Evolutionary conservation across 257 asterid genomes (phyloP), one percentile per base, ranked within the genome.

Genomic region (Fraxinus cuspidata): DNA sequence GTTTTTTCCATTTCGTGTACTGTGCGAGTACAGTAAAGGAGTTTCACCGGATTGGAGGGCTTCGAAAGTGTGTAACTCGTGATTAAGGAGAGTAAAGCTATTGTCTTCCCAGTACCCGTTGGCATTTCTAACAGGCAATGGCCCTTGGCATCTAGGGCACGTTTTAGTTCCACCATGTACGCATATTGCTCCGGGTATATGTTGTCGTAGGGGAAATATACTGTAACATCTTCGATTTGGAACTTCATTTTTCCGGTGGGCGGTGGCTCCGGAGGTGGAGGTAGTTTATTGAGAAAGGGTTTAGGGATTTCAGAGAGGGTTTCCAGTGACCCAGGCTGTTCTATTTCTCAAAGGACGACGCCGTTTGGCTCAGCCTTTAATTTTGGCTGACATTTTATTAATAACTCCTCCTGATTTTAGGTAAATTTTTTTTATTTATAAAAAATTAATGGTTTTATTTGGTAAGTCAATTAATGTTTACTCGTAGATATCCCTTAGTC

Each of bases 1-100:
- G 99, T 96, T 85, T 96, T 96, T 89, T 96, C 99, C 99, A 96
- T 96, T 83, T 96, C 99, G 85, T 96, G 98, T 11, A 96, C 99
- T 0, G 98, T 93, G 51, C 98, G 98, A 35, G 99, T 96, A 83
- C 99, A 96, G 80, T 96, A 93, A 42, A 96, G 56, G 28, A 93
- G 91, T 78, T 96, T 96, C 28, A 92, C 86, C 13, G 91, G 90
- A 69, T 86, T 88, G 49, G 96, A 86, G 35, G 92, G 97, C 69
- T 93, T 96, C 3, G 97, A 90, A 28, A 96, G 75, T 2, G 87
- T 71, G 80, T 96, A 96, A 66, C 99, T 96, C 2, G 99, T 96
- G 85, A 96, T 96, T 23, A 96, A 77, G 7, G 97, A 96, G 53
- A 96, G 97, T 25, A 96, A 81, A 4, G 99, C 94, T 15, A 96